Base-by-base conservation (phyloP, 2,329 filamentous ascomycete species). In the Rhinocladiella similis region DNA sequence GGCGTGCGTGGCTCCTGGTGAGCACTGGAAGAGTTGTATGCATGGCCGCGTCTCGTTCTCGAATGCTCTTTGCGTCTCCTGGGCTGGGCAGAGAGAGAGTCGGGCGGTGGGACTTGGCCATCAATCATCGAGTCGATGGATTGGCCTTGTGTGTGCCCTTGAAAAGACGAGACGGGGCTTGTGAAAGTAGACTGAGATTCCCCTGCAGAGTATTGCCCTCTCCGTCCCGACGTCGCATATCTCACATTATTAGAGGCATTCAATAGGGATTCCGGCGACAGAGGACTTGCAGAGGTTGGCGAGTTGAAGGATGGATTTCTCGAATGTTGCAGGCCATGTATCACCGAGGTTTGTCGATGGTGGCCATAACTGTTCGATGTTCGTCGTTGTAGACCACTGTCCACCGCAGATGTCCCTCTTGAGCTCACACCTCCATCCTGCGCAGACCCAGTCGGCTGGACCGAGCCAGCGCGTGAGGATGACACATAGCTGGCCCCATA, bases 281-380 rank as follows among this genome's bases (percentile, higher is more conserved):
- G 79, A 56, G 93, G 93, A 72, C 89, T 96, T 25, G 88, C 76
- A 42, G 79, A 87, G 35, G 88, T 84, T 54, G 89, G 85, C 70
- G 90, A 91, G 63, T 86, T 85, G 68, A 88, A 85, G 75, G 92
- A 97, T 66, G 91, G 89, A 81, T 95, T 96, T 74, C 93, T 78
- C 54, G 83, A 88, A 74, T 99, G 94, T 72, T 96, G 92, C 65
- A 96, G 73, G 53, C 94, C 93, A 84, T 97, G 90, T 55, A 97
- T 92, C 66, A 97, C 97, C 47, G 93, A 97, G 0, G 93, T 96
- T 76, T 99, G 91, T 53, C 94, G 87, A 75, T 97, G 91, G 72
- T 99, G 92, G 57, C 90, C 90, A 79, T 97, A 87, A 14, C 80
- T 81, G 57, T 74, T 70, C 20, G 79, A 81, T 9, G 77, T 70